A percentile compares a stretch with the other conserved stretches of the same genome.
These are phyloP conservation scores for Rhododendron simsii DNA, from an alignment of 148 eudicot species.

Conservation along the genomic window DNA sequence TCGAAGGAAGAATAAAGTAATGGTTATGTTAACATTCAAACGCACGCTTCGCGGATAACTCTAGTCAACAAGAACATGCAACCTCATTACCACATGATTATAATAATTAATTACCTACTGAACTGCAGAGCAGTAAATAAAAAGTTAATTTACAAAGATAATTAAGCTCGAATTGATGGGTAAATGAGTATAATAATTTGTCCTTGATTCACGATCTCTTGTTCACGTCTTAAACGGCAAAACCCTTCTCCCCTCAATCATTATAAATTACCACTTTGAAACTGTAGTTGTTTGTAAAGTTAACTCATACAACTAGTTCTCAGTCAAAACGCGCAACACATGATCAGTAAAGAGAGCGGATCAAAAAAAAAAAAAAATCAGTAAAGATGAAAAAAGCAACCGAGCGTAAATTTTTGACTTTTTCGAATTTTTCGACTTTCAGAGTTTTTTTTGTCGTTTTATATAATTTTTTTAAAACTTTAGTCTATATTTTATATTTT, in stretches of 20 bases:
- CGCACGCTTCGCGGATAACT: background rate
- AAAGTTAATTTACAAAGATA: background rate
- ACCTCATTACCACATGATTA: constrained; percentile 14
- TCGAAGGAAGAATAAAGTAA: background rate
- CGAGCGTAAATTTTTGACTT: no score
- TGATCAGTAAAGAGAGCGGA: background rate
- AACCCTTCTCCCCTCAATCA: background rate
- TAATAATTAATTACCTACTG: background rate
- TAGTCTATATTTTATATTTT: no score
- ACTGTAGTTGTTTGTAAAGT: background rate
- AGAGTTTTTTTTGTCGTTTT: no score
- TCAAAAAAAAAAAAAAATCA: no score
- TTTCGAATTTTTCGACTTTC: no score
- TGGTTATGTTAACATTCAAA: background rate
- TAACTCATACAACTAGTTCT: background rate
- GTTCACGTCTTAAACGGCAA: background rate
- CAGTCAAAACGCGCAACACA: background rate
- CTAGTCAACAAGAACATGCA: constrained; percentile 14
- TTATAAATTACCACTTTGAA: background rate
- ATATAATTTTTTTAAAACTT: no score
- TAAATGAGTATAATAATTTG: background rate
- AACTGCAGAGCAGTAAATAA: background rate
- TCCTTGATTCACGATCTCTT: constrained; percentile 12
- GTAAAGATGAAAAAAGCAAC: background rate
- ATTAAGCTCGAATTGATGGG: background rate